phyloP scores from a whole-genome alignment of 106 monocot genomes.

The Chionographis japonica region DNA sequence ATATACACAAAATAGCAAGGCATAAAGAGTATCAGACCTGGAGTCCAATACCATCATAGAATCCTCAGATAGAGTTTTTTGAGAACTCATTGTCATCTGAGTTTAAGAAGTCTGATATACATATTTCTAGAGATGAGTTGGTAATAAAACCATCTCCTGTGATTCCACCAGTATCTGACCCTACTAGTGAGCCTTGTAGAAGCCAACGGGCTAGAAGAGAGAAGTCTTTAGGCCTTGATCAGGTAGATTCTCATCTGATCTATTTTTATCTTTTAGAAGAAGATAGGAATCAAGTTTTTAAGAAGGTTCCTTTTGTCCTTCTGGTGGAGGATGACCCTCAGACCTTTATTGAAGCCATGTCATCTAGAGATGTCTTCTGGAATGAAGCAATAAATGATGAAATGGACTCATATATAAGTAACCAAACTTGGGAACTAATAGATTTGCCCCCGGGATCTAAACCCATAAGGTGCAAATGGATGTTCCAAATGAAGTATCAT shows the following conservation, averaged over 20 bases:
- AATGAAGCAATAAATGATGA: slow-evolving; percentile 2
- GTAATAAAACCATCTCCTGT: background rate
- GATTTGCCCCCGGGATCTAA: background rate
- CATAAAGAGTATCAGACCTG: background rate
- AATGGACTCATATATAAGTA: background rate
- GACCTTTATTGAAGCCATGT: too few species aligned
- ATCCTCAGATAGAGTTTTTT: slow-evolving; percentile 2
- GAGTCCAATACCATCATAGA: background rate
- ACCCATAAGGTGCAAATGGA: too few species aligned
- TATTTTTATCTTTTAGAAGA: background rate
- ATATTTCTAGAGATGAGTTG: background rate
- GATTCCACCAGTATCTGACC: background rate
- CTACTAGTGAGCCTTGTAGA: too few species aligned
- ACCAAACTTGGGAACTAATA: background rate
- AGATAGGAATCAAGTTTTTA: background rate
- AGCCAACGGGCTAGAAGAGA: background rate
- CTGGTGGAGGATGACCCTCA: too few species aligned
- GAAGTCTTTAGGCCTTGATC: too few species aligned
- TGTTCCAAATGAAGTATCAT: background rate
- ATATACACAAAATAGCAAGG: background rate
- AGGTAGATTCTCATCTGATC: too few species aligned
- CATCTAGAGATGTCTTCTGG: background rate
- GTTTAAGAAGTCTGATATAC: background rate
- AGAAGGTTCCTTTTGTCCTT: too few species aligned
- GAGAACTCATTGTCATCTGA: background rate